Evolutionary conservation across 225 moss, liverwort and hornwort species (phyloP).

Genomic region (Pleurozium schreberi): DNA sequence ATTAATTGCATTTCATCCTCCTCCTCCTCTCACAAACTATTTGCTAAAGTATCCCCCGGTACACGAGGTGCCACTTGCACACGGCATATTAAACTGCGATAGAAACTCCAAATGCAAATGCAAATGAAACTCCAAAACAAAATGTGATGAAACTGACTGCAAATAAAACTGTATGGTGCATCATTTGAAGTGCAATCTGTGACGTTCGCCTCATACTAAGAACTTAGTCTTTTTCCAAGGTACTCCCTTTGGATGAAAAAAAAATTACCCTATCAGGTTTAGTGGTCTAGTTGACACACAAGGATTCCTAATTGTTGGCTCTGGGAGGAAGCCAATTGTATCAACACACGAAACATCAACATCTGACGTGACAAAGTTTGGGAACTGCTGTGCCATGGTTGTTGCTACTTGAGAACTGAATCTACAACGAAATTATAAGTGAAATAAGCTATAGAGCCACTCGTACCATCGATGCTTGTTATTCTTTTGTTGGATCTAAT

Average conservation of each 20-base stretch:
- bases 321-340: background rate
- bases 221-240: background rate
- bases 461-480: background rate
- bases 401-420: background rate
- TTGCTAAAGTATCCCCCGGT: background rate
- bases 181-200: background rate
- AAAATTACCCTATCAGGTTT: background rate
- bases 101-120: too few relatives aligned
- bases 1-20: background rate
- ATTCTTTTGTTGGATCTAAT: background rate
- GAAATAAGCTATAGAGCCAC: background rate
- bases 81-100: background rate
- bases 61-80: background rate
- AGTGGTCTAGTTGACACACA: background rate
- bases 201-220: background rate
- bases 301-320: background rate
- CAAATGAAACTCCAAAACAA: background rate
- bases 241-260: background rate
- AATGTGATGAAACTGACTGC: too few relatives aligned
- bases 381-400: too few relatives aligned
- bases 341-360: background rate
- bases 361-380: background rate
- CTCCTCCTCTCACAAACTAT: background rate
- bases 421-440: background rate
- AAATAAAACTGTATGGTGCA: background rate